Evolutionary conservation across 1,284 basidiomycete species (phyloP).

Genomic region (Apiotrichum sp.): DNA sequence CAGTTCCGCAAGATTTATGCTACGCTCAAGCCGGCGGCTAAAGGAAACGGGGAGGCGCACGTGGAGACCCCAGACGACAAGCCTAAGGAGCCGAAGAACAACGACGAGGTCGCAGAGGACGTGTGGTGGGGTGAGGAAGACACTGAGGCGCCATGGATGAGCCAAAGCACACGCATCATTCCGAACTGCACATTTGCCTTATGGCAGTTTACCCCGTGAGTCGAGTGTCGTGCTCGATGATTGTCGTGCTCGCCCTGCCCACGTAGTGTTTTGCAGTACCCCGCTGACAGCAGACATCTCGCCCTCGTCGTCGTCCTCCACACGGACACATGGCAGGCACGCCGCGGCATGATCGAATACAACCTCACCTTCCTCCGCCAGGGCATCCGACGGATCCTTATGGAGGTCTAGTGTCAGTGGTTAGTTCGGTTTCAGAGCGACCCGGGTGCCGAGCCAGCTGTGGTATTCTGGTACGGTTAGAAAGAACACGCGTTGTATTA

Average conservation of each 20-base stretch:
- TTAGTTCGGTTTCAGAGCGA: no score
- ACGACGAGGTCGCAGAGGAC: constrained; percentile 1
- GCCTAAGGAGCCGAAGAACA: constrained; percentile 1
- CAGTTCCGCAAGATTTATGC: constrained; percentile 74
- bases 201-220: constrained; percentile 72
- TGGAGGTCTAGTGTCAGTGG: constrained; percentile 30
- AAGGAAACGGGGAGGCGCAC: no score
- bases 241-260: no score
- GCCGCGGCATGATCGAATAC: constrained; percentile 80
- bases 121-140: constrained; percentile 46
- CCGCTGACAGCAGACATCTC: constrained; percentile 49
- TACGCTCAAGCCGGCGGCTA: background rate
- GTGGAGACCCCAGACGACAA: background rate
- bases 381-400: constrained; percentile 48
- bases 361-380: constrained; percentile 78
- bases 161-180: constrained; percentile 34
- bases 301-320: constrained; percentile 76
- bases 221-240: constrained; percentile 3
- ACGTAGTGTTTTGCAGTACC: no score
- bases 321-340: constrained; percentile 67
- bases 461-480: no score
- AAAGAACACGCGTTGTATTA: no score
- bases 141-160: constrained; percentile 42
- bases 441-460: no score
- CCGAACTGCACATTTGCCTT: constrained; percentile 72